Percentiles rank a stretch among this genome's conserved stretches.
Conservation (phyloP, 75 land plant species). For the Sequoiadendron giganteum region DNA sequence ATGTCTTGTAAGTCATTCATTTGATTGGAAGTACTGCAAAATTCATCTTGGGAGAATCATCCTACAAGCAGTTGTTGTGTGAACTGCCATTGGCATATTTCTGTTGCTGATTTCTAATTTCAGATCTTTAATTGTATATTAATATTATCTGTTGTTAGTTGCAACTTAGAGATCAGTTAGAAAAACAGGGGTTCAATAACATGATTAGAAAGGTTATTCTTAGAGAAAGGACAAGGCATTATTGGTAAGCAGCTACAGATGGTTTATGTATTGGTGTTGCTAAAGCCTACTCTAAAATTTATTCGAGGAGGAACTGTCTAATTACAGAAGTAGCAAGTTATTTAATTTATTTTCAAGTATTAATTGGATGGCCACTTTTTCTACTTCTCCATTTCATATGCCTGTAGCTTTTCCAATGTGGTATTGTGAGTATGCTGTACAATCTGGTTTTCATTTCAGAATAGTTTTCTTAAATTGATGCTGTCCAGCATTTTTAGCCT, state of each 20-base stretch:
- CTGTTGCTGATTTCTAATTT: background rate
- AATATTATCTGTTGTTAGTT: background rate
- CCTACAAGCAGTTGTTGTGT: background rate
- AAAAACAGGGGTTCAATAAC: background rate
- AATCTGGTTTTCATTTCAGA: background rate
- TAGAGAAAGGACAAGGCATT: background rate
- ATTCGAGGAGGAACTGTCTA: background rate
- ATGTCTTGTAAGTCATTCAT: background rate
- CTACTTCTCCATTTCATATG: background rate
- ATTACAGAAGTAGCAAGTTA: background rate
- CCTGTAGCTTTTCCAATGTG: background rate
- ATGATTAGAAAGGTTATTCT: background rate
- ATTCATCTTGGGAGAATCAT: background rate
- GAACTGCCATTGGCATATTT: background rate
- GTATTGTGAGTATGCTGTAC: background rate
- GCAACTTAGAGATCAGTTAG: background rate
- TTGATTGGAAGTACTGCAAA: background rate
- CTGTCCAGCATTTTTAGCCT: background rate
- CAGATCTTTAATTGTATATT: background rate
- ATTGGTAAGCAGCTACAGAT: background rate
- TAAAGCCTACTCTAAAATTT: background rate
- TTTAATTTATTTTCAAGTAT: background rate
- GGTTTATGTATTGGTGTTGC: background rate
- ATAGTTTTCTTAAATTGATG: no score
- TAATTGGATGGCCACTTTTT: background rate